Base-by-base conservation (phyloP, 2,329 filamentous ascomycete species). In the Arthrobotrys entomopaga region DNA sequence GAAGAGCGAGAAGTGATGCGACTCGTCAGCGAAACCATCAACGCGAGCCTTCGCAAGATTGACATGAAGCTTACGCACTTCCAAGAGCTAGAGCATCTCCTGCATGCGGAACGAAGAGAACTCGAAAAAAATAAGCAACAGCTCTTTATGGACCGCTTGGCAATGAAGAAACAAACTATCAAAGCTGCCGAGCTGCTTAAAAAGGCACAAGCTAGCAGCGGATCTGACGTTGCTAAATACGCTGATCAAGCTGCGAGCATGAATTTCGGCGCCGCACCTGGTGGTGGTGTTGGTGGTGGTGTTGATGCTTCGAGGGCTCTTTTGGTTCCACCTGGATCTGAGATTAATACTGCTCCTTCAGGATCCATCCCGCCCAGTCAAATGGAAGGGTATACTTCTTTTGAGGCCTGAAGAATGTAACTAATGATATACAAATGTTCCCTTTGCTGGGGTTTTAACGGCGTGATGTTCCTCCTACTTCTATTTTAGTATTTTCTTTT, bases 1-100 rank as follows among this genome's bases (percentile, higher is more conserved):
- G 94, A 98, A 82, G 95, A 99, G 82, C 91, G 96, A 69, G 93
- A 97, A 82, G 95, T 98, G 88, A 96, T 93, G 19, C 91, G 93
- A 15, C 88, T 98, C 53, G 92, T 99, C 8, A 94, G 93, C 1
- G 91, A 93, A 4, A 92, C 93, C 0, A 92, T 97, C 60, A 99
- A 99, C 80, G 86, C 96, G 11, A 94, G 92, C n/a, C 85, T 98
- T 38, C 90, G 97, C 80, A 99, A 99, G 83, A 89, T 98, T 76
- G 93, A 98, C 82, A 85, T 98, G 79, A 99, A 99, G 83, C 86
- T 99, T 72, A 90, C 92, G 80, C 96, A 98, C 81, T 99, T 99
- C 82, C 90, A 91, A 79, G 95, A 99, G 81, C 93, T 99, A 87
- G 95, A 99, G 82, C 87, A 91, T 16, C 90, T 97, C 50, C 85